These are phyloP conservation scores for Kentomonas sorsogonicus DNA, from an alignment of 208 protist species.

Conservation along the genomic window DNA sequence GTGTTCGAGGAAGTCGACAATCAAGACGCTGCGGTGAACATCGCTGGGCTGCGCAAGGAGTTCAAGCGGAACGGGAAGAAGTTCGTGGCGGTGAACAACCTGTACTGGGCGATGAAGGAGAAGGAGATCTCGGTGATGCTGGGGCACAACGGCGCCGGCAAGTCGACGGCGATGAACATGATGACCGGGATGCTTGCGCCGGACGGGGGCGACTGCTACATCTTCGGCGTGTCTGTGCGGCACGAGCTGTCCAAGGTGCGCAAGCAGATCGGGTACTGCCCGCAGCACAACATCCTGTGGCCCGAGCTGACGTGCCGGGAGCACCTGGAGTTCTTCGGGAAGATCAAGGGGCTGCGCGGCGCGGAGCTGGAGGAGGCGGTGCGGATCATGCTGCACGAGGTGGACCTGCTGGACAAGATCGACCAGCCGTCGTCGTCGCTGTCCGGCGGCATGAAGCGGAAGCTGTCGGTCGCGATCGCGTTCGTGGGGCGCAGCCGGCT, in stretches of 20 bases:
- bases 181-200: slow-evolving; percentile 78
- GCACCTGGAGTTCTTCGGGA: slow-evolving; percentile 89
- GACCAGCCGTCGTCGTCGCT: slow-evolving; percentile 30
- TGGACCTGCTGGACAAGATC: slow-evolving; percentile 56
- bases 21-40: slow-evolving; percentile 15
- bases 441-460: slow-evolving; percentile 70
- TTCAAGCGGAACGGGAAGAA: slow-evolving; percentile 29
- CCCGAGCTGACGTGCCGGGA: slow-evolving; percentile 84
- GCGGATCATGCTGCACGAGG: slow-evolving; percentile 23
- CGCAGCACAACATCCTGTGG: slow-evolving; percentile 96
- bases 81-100: slow-evolving; percentile 68
- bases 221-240: slow-evolving; percentile 59
- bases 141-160: slow-evolving; percentile 82
- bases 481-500: slow-evolving; percentile 68
- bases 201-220: slow-evolving; percentile 64
- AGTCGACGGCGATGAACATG: slow-evolving; percentile 81
- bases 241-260: slow-evolving; percentile 39
- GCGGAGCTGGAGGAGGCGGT: slow-evolving; percentile 34
- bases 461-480: slow-evolving; percentile 81
- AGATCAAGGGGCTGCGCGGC: slow-evolving; percentile 85
- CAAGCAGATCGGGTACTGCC: slow-evolving; percentile 90
- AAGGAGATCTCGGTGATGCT: slow-evolving; percentile 73
- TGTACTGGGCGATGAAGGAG: slow-evolving; percentile 60
- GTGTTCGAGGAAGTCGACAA: slow-evolving; percentile 30
- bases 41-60: slow-evolving; percentile 35